Evolutionary conservation across 345 rosid genomes (phyloP), one percentile per base, ranked within the genome.

Genomic region (Cardamine resedifolia): DNA sequence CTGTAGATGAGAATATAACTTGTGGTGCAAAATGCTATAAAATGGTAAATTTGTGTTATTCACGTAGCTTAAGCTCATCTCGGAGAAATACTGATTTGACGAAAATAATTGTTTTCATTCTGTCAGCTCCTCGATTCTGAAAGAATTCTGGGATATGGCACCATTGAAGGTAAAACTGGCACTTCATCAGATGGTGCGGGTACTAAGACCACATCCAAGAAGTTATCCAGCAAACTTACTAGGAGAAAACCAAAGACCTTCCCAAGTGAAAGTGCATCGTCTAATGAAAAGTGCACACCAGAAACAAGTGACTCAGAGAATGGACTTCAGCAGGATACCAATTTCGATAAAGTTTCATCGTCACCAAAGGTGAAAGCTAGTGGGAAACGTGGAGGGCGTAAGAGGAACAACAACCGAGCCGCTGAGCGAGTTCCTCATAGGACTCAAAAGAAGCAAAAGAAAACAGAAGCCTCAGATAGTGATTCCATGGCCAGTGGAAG

Each of bases 241-340:
- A 79, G 81, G 71, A 86, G 68, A 80, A 84, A 84, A 73, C 36
- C 72, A 49, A 92, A 87, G 69, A 82, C 92, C 63, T 72, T 79
- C 82, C 92, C 86, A 75, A 85, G 91, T 80, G 98, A 92, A 83
- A 92, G 97, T 83, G 96, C 99, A 19, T 92, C 97, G 5, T 92
- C 97, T 66, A 96, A 85, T 80, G 94, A 81, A n/a, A 90, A 86
- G 84, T 83, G 80, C 70, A 56, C 80, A 62, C 81, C 88, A 72
- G 98, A 82, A 66, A 85, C 96, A 76, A 95, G 99, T 64, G 99
- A 92, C 66, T 92, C 98, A 41, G 99, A 90, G 80, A 83, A 75
- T 24, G 91, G 90, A 73, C 83, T 81, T 38, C 77, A 68, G 74
- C 89, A 79, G 41, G 92, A 84, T 63, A 79, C 81, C 43, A 36